Conservation (phyloP, 495 filamentous ascomycete genomes). For the Aspergillus sclerotiicarbonarius region DNA sequence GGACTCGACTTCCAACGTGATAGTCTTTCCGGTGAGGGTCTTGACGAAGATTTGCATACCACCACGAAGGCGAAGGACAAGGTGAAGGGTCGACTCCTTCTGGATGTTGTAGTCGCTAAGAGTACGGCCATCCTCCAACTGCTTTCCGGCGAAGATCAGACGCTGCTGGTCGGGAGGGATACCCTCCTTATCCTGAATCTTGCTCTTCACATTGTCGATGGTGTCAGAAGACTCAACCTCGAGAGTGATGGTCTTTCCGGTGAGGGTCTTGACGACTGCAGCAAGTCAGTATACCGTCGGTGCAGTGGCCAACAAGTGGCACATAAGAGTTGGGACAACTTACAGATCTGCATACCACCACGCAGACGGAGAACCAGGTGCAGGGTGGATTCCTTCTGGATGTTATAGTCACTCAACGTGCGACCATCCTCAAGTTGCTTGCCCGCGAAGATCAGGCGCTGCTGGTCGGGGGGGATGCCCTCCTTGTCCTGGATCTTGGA, state of each 20-base stretch:
- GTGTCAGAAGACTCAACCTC: slow-evolving; percentile 96
- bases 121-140: slow-evolving; percentile 69
- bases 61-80: slow-evolving; percentile 70
- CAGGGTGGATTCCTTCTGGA: slow-evolving; percentile 96
- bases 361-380: slow-evolving; percentile 96
- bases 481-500: slow-evolving; percentile 99
- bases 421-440: slow-evolving; percentile 98
- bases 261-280: slow-evolving; percentile 80
- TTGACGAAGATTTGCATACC: slow-evolving; percentile 76
- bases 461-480: slow-evolving; percentile 96
- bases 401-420: slow-evolving; percentile 96
- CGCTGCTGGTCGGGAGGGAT: slow-evolving; percentile 78
- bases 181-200: slow-evolving; percentile 78
- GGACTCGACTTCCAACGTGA: slow-evolving; percentile 68
- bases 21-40: slow-evolving; percentile 71
- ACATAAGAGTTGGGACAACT: slow-evolving; percentile 28
- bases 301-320: slow-evolving; percentile 16
- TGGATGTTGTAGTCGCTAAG: slow-evolving; percentile 74
- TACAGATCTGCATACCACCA: slow-evolving; percentile 98
- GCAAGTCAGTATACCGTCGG: slow-evolving; percentile 22
- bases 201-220: slow-evolving; percentile 91
- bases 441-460: slow-evolving; percentile 97
- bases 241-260: slow-evolving; percentile 97
- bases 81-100: slow-evolving; percentile 68
- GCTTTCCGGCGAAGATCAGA: slow-evolving; percentile 71